A percentile compares a stretch with the other conserved stretches of the same genome.
Conservation (phyloP, 768 basidiomycete genomes). For the Termitomyces sp. region DNA sequence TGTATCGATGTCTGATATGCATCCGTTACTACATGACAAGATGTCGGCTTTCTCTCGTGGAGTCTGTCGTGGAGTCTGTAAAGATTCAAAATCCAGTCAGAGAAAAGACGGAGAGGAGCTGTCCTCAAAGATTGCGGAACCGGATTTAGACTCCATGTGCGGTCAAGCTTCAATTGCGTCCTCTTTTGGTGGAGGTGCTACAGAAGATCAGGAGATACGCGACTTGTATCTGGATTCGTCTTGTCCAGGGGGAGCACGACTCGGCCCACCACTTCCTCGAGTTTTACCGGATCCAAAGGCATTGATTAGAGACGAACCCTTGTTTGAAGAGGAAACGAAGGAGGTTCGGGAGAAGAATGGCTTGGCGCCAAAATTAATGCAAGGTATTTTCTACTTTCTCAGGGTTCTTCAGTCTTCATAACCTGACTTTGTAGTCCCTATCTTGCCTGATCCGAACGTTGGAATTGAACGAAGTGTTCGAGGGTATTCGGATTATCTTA, state of each 20-base stretch:
- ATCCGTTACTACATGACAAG: slow-evolving; percentile 1
- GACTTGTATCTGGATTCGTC: slow-evolving; percentile 4
- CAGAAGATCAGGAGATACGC: slow-evolving; percentile 2
- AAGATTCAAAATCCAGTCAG: neutral
- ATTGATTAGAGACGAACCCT: slow-evolving; percentile 46
- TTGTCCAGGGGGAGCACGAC: neutral
- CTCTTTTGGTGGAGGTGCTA: neutral
- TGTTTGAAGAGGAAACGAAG: slow-evolving; percentile 40
- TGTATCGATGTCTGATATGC: slow-evolving; percentile 19
- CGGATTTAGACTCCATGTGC: slow-evolving; percentile 8
- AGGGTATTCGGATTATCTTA: slow-evolving; percentile 4
- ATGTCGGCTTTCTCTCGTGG: neutral
- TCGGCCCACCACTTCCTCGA: slow-evolving; percentile 11
- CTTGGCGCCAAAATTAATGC: slow-evolving; percentile 16
- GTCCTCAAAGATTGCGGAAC: slow-evolving; percentile 21
- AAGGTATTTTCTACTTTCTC: neutral
- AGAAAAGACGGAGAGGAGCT: neutral
- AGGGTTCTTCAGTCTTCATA: neutral
- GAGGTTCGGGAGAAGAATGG: slow-evolving; percentile 5
- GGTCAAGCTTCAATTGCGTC: slow-evolving; percentile 9
- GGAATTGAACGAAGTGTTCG: neutral
- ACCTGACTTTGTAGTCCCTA: slow-evolving; percentile 38
- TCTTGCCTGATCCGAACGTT: slow-evolving; percentile 44
- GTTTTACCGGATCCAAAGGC: slow-evolving; percentile 18
- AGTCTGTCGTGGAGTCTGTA: neutral